phyloP scores from a whole-genome alignment of 768 basidiomycete species.

The Mycena filopes region DNA sequence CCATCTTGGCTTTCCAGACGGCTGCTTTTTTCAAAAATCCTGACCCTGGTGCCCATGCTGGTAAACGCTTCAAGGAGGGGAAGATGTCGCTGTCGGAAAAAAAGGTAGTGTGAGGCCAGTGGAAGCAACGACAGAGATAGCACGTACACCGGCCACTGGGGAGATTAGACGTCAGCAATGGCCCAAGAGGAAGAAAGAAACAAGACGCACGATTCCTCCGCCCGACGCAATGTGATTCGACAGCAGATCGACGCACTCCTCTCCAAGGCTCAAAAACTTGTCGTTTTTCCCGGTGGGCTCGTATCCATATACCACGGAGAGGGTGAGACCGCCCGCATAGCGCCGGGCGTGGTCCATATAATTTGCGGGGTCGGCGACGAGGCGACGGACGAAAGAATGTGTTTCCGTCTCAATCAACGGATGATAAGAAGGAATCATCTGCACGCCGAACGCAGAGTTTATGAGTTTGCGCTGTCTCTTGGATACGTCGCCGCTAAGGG shows the following conservation, averaged over 20 bases:
- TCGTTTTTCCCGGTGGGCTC: slow-evolving; percentile 52
- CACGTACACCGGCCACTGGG: slow-evolving; percentile 30
- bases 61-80: slow-evolving; percentile 64
- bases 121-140: background rate
- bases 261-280: slow-evolving; percentile 51
- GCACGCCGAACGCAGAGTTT: slow-evolving; percentile 68
- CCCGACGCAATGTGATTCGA: slow-evolving; percentile 56
- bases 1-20: slow-evolving; percentile 71
- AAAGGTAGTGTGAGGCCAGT: slow-evolving; percentile 1
- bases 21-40: slow-evolving; percentile 71
- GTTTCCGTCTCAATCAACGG: slow-evolving; percentile 69
- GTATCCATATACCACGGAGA: slow-evolving; percentile 57
- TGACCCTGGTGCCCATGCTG: slow-evolving; percentile 74
- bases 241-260: slow-evolving; percentile 53
- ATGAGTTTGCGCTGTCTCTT: slow-evolving; percentile 76
- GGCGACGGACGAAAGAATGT: slow-evolving; percentile 63
- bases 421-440: slow-evolving; percentile 64
- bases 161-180: slow-evolving; percentile 3
- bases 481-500: slow-evolving; percentile 65
- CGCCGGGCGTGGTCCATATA: slow-evolving; percentile 53
- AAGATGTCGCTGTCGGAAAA: slow-evolving; percentile 41
- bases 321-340: slow-evolving; percentile 51
- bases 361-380: slow-evolving; percentile 56
- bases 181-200: slow-evolving; percentile 48
- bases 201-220: slow-evolving; percentile 54